Evolutionary conservation across 805 yeast species (phyloP).

Genomic region (Hanseniaspora singularis): DNA sequence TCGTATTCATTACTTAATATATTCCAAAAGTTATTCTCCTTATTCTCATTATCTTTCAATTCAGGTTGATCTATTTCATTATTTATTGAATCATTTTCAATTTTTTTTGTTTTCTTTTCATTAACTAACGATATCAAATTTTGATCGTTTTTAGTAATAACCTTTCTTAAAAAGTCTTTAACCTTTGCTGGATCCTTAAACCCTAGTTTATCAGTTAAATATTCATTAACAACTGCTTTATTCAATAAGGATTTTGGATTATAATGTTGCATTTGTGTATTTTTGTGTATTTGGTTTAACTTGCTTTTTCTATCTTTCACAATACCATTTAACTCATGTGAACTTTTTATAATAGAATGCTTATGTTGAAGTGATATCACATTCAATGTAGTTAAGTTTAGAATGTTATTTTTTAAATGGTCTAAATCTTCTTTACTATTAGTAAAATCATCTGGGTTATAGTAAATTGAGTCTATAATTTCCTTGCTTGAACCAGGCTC

Average conservation of each 20-base stretch:
- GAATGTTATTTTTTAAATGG: conserved; percentile 6
- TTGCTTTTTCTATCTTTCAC: conserved; percentile 1
- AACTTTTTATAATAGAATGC: conserved; percentile 6
- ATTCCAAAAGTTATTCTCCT: conserved; percentile 4
- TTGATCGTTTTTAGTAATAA: conserved; percentile 1
- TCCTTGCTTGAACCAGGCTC: not conserved
- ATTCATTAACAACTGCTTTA: not conserved
- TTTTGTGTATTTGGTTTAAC: not conserved
- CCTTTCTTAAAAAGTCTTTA: not conserved
- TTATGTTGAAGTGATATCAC: conserved; percentile 5
- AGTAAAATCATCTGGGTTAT: conserved; percentile 5
- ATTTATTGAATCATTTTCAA: not conserved
- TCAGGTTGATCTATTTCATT: not conserved
- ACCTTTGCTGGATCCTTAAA: not conserved
- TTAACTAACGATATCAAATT: not conserved
- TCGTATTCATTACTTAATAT: conserved; percentile 10
- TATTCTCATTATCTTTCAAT: not conserved
- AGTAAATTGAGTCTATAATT: conserved; percentile 1
- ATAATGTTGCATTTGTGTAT: not conserved
- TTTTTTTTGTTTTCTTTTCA: not conserved
- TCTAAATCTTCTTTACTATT: not conserved
- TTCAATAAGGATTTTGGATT: not conserved
- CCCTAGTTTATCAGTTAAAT: not conserved
- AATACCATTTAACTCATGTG: not conserved
- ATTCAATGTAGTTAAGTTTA: conserved; percentile 5